Base-by-base conservation (phyloP, 1,284 basidiomycete genomes). In the Caloboletus firmus region DNA sequence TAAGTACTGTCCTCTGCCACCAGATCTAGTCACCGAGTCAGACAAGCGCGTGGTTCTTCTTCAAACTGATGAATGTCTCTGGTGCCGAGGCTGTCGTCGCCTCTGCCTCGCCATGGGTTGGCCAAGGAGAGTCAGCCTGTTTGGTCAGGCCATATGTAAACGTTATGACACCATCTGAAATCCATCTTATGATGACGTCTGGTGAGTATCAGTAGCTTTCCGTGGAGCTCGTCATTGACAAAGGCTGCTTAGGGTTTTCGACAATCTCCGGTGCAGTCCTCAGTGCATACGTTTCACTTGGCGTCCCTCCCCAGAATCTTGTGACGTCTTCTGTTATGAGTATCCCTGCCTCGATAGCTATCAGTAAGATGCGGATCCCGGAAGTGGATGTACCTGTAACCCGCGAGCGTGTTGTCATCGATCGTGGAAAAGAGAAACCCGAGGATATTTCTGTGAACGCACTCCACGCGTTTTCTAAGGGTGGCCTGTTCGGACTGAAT, bases 71-170 rank as follows among this genome's bases (percentile, higher is more conserved):
- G 83, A 84, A 89, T 59, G 81, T 93, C 30, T 92, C 90, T 26
- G 93, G 93, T 63, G 93, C 92, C 7, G 93, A 95, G 69, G 92
- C 93, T 34, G 89, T 95, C 59, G 92, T 95, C 49, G 93, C 94
- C 35, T 87, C 93, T 49, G 87, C 93, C 17, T 94, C 91, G 1
- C 93, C 93, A 17, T 96, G 91, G 83, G 87, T 95, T 65, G 93
- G 93, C 18, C 89, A 92, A 76, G 89, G 91, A 66, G 92, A 94
- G 72, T 89, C 84, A 44, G 91, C 89, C 41, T 93, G 89, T 74
- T 79, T 93, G 58, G 89, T 93, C 62, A 81, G 81, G 56, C 93
- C 93, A 43, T 95, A 92, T 70, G 87, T 94, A 59, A 87, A 93
- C 68, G 71, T 86, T 50, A 94, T 95, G 90, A 96, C 94, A 45